Percentiles rank a stretch among this genome's conserved stretches.
phyloP scores from a whole-genome alignment of 345 rosid species.

The Syzygium grande region DNA sequence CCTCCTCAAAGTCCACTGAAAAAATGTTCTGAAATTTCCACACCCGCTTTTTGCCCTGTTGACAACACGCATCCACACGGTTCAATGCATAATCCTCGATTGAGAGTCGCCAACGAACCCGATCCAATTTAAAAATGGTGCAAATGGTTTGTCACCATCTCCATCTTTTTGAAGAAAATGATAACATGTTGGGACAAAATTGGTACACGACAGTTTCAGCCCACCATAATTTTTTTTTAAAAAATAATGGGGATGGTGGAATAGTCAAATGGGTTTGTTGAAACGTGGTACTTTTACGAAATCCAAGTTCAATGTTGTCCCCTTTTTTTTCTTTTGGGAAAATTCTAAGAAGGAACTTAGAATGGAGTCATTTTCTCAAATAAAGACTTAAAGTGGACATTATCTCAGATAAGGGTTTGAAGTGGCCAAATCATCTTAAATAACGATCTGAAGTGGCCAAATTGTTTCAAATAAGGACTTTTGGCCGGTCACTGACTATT shows the following conservation, averaged over 20 bases:
- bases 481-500: too few species aligned
- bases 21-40: not conserved
- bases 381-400: too few species aligned
- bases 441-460: too few species aligned
- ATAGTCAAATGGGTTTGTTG: not conserved
- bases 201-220: not conserved
- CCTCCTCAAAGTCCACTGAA: not conserved
- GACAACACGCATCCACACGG: not conserved
- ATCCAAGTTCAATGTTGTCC: not conserved
- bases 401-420: too few species aligned
- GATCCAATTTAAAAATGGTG: not conserved
- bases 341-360: too few species aligned
- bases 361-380: too few species aligned
- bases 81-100: not conserved
- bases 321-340: not conserved
- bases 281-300: not conserved
- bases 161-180: not conserved
- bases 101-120: not conserved
- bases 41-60: not conserved
- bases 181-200: not conserved
- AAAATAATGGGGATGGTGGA: not conserved
- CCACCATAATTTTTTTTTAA: not conserved
- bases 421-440: too few species aligned
- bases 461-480: too few species aligned
- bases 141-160: not conserved